Conservation (phyloP, 139 green algal species). For the Trebouxia sp. region DNA sequence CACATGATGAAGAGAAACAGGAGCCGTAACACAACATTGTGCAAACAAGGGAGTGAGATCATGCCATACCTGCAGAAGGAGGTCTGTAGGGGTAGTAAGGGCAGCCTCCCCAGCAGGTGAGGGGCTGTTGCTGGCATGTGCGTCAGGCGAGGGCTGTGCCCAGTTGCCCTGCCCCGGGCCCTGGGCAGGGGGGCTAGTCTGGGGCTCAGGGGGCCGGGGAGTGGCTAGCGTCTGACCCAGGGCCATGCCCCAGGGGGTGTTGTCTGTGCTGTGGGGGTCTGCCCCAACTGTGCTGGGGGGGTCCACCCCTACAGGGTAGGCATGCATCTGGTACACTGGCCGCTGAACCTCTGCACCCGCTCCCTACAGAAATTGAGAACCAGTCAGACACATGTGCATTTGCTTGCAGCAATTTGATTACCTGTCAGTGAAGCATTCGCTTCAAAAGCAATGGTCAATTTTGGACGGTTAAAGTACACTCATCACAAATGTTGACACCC, state of each 20-base stretch:
- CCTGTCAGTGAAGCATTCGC: too few species aligned
- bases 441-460: too few species aligned
- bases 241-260: conserved; percentile 23
- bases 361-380: too few species aligned
- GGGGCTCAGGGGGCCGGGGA: not conserved
- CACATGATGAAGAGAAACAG: not conserved
- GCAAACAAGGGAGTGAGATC: not conserved
- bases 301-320: not conserved
- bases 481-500: too few species aligned
- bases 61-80: not conserved
- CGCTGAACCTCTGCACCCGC: conserved; percentile 9
- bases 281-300: conserved; percentile 6
- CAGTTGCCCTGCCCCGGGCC: not conserved
- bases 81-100: conserved; percentile 6
- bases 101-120: not conserved
- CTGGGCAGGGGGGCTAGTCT: not conserved
- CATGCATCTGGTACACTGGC: conserved; percentile 15
- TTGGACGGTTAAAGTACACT: too few species aligned
- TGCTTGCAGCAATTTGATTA: too few species aligned
- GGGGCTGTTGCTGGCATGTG: conserved; percentile 15
- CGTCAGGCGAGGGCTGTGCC: not conserved
- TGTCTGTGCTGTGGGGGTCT: not conserved
- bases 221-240: conserved; percentile 22
- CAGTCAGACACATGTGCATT: too few species aligned
- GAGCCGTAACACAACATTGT: not conserved